phyloP scores from a whole-genome alignment of 1,139 yeast genomes.

The Protomyces macrosporus region DNA sequence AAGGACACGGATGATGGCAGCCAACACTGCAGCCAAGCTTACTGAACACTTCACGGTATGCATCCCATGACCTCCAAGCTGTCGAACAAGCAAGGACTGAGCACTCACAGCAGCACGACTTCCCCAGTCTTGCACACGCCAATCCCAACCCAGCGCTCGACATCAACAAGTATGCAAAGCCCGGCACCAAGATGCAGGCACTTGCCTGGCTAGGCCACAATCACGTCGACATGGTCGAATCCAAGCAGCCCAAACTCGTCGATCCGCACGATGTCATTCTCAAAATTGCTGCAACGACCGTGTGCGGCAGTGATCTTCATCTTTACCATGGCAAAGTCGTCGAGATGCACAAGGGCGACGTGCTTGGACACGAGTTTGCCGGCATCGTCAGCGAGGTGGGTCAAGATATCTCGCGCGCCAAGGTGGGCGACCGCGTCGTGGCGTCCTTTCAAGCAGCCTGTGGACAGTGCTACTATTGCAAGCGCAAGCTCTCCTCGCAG shows the following conservation, averaged over 20 bases:
- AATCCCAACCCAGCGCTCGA: slow-evolving; percentile 20
- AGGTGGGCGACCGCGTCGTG: slow-evolving; percentile 46
- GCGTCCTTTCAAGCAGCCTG: slow-evolving; percentile 49
- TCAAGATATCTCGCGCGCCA: slow-evolving; percentile 39
- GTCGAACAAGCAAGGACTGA: background rate
- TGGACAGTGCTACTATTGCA: slow-evolving; percentile 42
- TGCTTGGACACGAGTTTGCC: slow-evolving; percentile 54
- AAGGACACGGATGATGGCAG: slow-evolving; percentile 4
- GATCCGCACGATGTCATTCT: slow-evolving; percentile 46
- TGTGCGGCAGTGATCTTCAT: slow-evolving; percentile 50
- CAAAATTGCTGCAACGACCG: slow-evolving; percentile 45
- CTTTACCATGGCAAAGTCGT: slow-evolving; percentile 35
- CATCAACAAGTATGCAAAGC: slow-evolving; percentile 4
- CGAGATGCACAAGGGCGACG: slow-evolving; percentile 42
- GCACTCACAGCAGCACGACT: background rate
- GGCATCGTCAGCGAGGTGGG: slow-evolving; percentile 46
- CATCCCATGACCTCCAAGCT: background rate
- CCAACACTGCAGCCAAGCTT: slow-evolving; percentile 17
- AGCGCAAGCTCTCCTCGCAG: slow-evolving; percentile 42
- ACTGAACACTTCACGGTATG: slow-evolving; percentile 13
- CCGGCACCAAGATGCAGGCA: slow-evolving; percentile 27
- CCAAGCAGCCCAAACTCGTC: slow-evolving; percentile 41
- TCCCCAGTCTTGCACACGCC: slow-evolving; percentile 11
- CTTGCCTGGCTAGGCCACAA: slow-evolving; percentile 27
- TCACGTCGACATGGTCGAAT: slow-evolving; percentile 32